These are phyloP conservation scores for Elongisporangium anandrum DNA, from an alignment of 352 stramenopile genomes.

Conservation along the genomic window DNA sequence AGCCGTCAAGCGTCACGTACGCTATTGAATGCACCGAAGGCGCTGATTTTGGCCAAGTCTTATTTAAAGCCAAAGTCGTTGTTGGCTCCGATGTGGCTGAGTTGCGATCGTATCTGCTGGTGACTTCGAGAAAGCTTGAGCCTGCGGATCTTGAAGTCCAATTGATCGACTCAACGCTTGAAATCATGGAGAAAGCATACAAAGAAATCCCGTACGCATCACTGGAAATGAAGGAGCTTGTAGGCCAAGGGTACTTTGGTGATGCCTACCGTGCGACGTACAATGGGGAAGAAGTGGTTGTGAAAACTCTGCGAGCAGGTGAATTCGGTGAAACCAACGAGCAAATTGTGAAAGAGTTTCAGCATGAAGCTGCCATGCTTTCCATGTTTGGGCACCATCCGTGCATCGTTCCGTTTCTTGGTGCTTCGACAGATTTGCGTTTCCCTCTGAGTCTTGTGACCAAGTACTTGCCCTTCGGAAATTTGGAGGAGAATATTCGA, in stretches of 20 bases:
- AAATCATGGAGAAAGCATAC: constrained; percentile 75
- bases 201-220: constrained; percentile 63
- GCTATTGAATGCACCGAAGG: constrained; percentile 56
- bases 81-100: constrained; percentile 66
- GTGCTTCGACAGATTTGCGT: constrained; percentile 62
- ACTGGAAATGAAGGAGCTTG: constrained; percentile 70
- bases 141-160: constrained; percentile 42
- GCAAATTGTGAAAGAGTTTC: constrained; percentile 79
- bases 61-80: constrained; percentile 72
- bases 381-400: constrained; percentile 84
- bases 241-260: constrained; percentile 75
- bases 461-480: constrained; percentile 70
- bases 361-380: constrained; percentile 74
- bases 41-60: constrained; percentile 45
- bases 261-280: constrained; percentile 65
- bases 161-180: constrained; percentile 53
- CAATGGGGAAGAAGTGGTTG: constrained; percentile 67
- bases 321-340: constrained; percentile 70
- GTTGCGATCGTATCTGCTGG: constrained; percentile 65
- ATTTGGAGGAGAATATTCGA: constrained; percentile 64
- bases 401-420: constrained; percentile 78
- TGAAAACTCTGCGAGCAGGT: constrained; percentile 76
- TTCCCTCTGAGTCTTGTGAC: constrained; percentile 68
- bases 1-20: constrained; percentile 54
- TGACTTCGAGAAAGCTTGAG: constrained; percentile 33